Base-by-base conservation (phyloP, 2,329 filamentous ascomycete genomes). In the Penicillium sp. region DNA sequence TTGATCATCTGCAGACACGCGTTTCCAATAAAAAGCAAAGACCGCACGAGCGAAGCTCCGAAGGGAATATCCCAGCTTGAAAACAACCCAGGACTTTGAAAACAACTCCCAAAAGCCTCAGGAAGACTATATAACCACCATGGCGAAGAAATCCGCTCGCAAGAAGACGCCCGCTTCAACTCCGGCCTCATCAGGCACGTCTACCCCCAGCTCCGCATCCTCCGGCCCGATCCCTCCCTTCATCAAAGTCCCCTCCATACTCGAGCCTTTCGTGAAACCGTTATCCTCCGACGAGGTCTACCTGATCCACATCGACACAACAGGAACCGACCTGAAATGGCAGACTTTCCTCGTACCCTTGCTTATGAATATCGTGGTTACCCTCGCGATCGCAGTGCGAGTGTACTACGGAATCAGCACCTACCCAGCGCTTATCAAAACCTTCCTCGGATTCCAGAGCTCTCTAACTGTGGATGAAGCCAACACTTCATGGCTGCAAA, bases 291-390 rank as follows among this genome's bases (percentile, higher is more conserved):
- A 83, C 55, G 86, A 90, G 73, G 83, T 96, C 71, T 96, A 97
- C 82, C 84, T 97, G 68, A 82, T 89, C 29, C 92, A 96, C 78
- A 80, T 96, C 74, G 93, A 97, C 80, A 78, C 76, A 58, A 86
- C 89, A 60, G 86, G 87, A 0, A 75, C 77, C 21, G 80, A 82
- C 27, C 86, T 93, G 76, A 97, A 97, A 77, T 85, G 85, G 71
- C 89, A 90, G 68, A 89, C 96, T 67, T 97, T 96, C 75, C 68
- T 86, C 48, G 86, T 96, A 1, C 91, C 93, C 16, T 81, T 91
- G 19, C 73, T 86, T 19, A 86, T 96, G 76, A 97, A 97, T 74
- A 56, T 89, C 33, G 75, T 79, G 63, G 86, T 97, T 56, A 78
- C 81, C 9, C 68, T 80, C 2, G 74, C 90, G 31, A 86, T 96